Evolutionary conservation across 495 filamentous ascomycete genomes (phyloP).

Genomic region (Tirmania nivea): DNA sequence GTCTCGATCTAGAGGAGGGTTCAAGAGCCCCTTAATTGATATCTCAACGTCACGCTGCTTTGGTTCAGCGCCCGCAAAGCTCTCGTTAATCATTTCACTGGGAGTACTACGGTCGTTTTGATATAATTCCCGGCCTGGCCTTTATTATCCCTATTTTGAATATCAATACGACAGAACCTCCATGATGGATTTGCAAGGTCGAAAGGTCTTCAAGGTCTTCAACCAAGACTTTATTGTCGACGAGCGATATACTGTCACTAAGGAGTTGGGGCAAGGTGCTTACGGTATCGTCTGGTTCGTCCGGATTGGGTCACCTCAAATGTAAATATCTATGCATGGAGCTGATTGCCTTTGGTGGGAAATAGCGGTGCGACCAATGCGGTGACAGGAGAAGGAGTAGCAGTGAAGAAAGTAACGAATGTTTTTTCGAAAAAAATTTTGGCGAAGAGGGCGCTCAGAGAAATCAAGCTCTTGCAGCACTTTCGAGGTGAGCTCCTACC

Average conservation of each 20-base stretch:
- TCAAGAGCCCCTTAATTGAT: too few relatives aligned
- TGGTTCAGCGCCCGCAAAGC: too few relatives aligned
- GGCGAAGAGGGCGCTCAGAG: constrained; percentile 86
- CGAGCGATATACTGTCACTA: constrained; percentile 93
- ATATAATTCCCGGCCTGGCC: too few relatives aligned
- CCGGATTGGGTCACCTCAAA: constrained; percentile 4
- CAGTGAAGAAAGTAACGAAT: constrained; percentile 99
- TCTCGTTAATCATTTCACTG: too few relatives aligned
- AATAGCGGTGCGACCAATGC: constrained; percentile 75
- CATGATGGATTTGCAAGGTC: constrained; percentile 63
- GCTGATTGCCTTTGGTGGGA: not conserved
- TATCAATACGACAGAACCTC: too few relatives aligned
- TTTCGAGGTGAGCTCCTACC: constrained; percentile 42
- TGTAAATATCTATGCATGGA: not conserved
- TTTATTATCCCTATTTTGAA: too few relatives aligned
- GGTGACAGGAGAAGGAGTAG: constrained; percentile 82
- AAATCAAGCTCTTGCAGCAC: constrained; percentile 96
- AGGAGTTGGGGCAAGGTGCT: constrained; percentile 92
- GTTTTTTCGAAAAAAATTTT: constrained; percentile 99
- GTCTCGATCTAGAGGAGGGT: too few relatives aligned
- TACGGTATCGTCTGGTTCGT: constrained; percentile 96
- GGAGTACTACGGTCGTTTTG: too few relatives aligned
- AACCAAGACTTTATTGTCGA: constrained; percentile 99
- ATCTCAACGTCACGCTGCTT: too few relatives aligned
- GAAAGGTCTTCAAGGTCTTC: constrained; percentile 98